phyloP scores from a whole-genome alignment of 306 rosid species.

The Cicer yamashitae region DNA sequence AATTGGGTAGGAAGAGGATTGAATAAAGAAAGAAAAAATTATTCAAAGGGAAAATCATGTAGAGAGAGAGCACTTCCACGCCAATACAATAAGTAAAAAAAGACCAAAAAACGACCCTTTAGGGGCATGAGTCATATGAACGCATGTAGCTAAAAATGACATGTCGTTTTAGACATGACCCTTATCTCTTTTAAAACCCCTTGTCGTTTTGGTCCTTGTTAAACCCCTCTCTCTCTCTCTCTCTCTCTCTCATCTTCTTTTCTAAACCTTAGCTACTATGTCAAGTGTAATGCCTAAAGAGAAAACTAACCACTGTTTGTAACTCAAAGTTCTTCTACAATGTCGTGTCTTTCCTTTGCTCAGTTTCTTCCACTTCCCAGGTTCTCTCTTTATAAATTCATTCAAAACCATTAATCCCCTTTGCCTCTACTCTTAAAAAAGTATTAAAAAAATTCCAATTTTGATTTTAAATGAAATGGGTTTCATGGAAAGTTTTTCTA shows the following conservation, averaged over 20 bases:
- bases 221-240: conserved; percentile 41
- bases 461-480: conserved; percentile 33
- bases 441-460: not conserved
- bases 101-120: no score
- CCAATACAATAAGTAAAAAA: no score
- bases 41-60: not conserved
- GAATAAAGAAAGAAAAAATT: not conserved
- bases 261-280: conserved; percentile 43
- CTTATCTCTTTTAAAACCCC: conserved; percentile 36
- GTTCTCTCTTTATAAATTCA: conserved; percentile 46
- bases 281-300: conserved; percentile 42
- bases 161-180: not conserved
- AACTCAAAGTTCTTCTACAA: conserved; percentile 48
- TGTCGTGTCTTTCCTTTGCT: conserved; percentile 68
- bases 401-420: not conserved
- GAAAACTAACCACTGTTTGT: conserved; percentile 40
- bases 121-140: no score
- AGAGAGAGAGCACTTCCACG: no score
- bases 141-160: not conserved
- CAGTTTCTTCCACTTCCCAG: conserved; percentile 72
- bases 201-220: conserved; percentile 49
- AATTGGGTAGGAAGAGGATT: conserved; percentile 20
- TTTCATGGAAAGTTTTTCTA: conserved; percentile 1
- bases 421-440: not conserved
- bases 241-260: conserved; percentile 26